These are phyloP conservation scores for Carallia brachiata DNA, from an alignment of 345 rosid species.

Conservation along the genomic window DNA sequence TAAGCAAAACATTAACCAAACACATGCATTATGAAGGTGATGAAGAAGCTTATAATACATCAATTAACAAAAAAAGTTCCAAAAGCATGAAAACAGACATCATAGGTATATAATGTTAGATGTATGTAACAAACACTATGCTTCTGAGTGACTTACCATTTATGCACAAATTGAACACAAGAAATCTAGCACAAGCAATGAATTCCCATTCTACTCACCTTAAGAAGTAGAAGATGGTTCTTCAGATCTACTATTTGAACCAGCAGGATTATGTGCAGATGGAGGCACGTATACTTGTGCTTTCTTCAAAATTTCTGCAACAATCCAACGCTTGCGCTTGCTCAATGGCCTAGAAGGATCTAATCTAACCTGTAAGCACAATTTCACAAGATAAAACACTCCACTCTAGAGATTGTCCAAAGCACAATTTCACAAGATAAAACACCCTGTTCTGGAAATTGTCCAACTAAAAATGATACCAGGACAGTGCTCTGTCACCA, in stretches of 20 bases:
- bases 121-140: no score
- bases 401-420: neutral
- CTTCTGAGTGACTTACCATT: no score
- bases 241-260: constrained; percentile 17
- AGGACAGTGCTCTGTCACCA: neutral
- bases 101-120: no score
- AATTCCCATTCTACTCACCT: constrained; percentile 13
- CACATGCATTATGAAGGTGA: no score
- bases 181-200: no score
- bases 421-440: neutral
- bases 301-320: constrained; percentile 85
- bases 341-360: constrained; percentile 98
- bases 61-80: no score
- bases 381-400: neutral
- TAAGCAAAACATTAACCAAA: no score
- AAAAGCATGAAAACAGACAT: no score
- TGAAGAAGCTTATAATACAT: no score
- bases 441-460: neutral
- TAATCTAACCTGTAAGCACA: constrained; percentile 52
- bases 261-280: constrained; percentile 13
- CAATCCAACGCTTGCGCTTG: constrained; percentile 83
- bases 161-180: no score
- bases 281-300: constrained; percentile 70
- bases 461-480: neutral
- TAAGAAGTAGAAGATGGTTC: constrained; percentile 28